Base-by-base conservation (phyloP, 2,329 filamentous ascomycete genomes). In the Domatiomyces catenatus region DNA sequence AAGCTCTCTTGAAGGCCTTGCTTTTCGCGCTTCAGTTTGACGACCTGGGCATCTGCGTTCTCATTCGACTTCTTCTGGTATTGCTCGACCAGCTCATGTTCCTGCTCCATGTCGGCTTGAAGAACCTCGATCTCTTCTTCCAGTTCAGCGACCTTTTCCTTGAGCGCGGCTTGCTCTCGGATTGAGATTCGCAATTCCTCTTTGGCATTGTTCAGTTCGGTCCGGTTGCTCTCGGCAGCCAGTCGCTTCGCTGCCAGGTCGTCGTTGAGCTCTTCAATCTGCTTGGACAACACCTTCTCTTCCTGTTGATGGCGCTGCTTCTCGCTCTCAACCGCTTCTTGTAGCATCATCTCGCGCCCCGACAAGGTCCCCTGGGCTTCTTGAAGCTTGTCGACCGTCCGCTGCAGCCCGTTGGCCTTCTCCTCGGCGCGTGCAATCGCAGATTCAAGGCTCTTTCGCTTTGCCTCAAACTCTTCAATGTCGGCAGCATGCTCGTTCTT, bases 121-220 rank as follows among this genome's bases (percentile, higher is more conserved):
- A 89, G 67, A 24, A 86, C 77, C 49, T 86, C 80, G n/a, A 87
- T 73, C 62, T 88, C 84, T 56, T 88, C 84, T 61, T 89, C 83
- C 18, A 89, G 64, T 6, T 75, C 74, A 51, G 83, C 77, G 1
- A 81, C 71, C 62, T 80, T 86, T 56, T 84, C 81, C 47, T 72
- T 71, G 53, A 85, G 72, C 0, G 72, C 63, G 56, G 79, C 75
- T 61, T 79, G 75, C 56, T 82, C 79, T 19, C 81, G 73, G 56
- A 81, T 77, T 22, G 77, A 76, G 47, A 82, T 71, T n/a, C 83
- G 77, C 7, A 88, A 72, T 50, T 87, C 80, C 56, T 88, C 83
- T 49, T 77, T 78, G 7, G 81, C 75, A 6, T 71, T 67, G 1
- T 81, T 77, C 2, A 88, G 67, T 59, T 89, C 83, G 48, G 73